phyloP scores from a whole-genome alignment of 495 filamentous ascomycete species.

The Xylaria scruposa region DNA sequence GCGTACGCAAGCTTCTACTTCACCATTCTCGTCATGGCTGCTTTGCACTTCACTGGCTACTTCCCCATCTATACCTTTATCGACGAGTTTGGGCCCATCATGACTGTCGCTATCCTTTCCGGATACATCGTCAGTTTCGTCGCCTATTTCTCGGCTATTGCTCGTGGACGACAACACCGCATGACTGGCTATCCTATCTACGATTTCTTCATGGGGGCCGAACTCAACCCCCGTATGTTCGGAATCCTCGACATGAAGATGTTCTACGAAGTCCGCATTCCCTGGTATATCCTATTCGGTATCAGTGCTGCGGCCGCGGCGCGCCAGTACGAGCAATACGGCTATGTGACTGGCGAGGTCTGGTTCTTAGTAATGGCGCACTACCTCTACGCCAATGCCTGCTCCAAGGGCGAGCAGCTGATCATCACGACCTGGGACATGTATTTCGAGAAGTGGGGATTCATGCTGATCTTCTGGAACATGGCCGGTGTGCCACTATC shows the following conservation, averaged over 20 bases:
- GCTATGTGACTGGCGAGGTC: conserved; percentile 90
- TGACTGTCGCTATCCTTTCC: conserved; percentile 89
- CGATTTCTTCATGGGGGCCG: conserved; percentile 99
- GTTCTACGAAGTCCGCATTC: conserved; percentile 98
- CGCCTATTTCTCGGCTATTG: conserved; percentile 83
- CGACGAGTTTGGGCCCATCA: conserved; percentile 91
- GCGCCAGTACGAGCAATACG: conserved; percentile 86
- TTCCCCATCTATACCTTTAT: conserved; percentile 94
- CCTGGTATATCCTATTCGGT: conserved; percentile 93
- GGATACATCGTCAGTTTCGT: conserved; percentile 80
- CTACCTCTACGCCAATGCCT: conserved; percentile 95
- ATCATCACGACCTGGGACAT: conserved; percentile 97
- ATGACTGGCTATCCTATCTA: conserved; percentile 94
- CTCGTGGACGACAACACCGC: conserved; percentile 80
- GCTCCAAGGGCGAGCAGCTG: conserved; percentile 93
- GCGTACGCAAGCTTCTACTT: conserved; percentile 85
- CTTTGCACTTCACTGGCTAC: conserved; percentile 77
- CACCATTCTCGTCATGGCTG: conserved; percentile 71
- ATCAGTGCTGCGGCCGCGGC: conserved; percentile 78
- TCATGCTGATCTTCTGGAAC: conserved; percentile 99
- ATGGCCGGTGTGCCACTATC: conserved; percentile 91
- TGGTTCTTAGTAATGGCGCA: conserved; percentile 90
- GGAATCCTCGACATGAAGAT: conserved; percentile 97
- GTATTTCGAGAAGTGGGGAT: conserved; percentile 99
- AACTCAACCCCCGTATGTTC: conserved; percentile 95